Evolutionary conservation across 1,284 basidiomycete species (phyloP).

Genomic region (Cutaneotrichosporon sp.): DNA sequence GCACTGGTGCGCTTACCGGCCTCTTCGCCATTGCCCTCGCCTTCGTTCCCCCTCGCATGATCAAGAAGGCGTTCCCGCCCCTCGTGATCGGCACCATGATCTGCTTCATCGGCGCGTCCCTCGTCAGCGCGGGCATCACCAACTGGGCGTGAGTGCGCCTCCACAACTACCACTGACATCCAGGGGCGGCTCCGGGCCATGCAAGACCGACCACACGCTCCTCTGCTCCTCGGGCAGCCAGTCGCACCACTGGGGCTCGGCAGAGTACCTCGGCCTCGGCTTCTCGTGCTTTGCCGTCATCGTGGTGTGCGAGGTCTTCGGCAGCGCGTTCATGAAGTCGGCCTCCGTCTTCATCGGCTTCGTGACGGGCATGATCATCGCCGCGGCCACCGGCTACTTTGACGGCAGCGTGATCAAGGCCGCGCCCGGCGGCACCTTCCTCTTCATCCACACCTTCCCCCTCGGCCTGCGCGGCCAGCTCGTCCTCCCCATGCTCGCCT

Average conservation of each 20-base stretch:
- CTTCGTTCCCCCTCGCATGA: conserved; percentile 36
- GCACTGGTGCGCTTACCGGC: conserved; percentile 34
- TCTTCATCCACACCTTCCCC: conserved; percentile 36
- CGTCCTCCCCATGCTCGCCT: conserved; percentile 38
- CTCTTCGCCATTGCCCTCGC: conserved; percentile 35
- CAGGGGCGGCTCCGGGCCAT: conserved; percentile 33
- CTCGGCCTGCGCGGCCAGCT: conserved; percentile 34
- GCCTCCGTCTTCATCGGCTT: conserved; percentile 42
- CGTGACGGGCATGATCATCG: conserved; percentile 36
- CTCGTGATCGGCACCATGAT: conserved; percentile 41
- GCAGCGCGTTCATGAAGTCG: conserved; percentile 42
- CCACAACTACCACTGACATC: background rate
- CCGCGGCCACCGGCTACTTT: conserved; percentile 39
- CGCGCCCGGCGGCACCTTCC: conserved; percentile 36
- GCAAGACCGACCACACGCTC: conserved; percentile 32
- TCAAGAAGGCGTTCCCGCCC: conserved; percentile 40
- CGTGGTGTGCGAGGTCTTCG: conserved; percentile 37
- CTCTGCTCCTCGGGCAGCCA: conserved; percentile 25
- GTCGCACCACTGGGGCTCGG: conserved; percentile 33
- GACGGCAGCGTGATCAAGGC: conserved; percentile 25
- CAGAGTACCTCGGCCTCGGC: conserved; percentile 34
- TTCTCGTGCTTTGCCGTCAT: conserved; percentile 33
- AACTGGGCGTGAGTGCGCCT: conserved; percentile 35
- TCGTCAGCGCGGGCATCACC: conserved; percentile 34
- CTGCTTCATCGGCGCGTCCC: conserved; percentile 37